Conservation (phyloP, 2,329 filamentous ascomycete genomes). For the Colletotrichum trifolii region DNA sequence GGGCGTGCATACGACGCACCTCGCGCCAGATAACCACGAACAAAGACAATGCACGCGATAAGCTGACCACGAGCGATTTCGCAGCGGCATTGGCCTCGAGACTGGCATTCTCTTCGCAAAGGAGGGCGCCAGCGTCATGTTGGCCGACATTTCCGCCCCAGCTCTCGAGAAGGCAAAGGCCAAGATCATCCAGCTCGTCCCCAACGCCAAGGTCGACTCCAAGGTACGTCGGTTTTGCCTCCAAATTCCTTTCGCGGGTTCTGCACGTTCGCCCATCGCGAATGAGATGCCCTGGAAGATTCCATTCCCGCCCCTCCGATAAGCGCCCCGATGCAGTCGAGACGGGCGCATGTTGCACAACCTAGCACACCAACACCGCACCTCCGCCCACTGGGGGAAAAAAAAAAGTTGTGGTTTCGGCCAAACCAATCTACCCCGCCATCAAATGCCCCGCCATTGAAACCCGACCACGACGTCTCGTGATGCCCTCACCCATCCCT, state of each 20-base stretch:
- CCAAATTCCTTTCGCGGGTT: not conserved
- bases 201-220: slow-evolving; percentile 71
- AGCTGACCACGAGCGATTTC: slow-evolving; percentile 24
- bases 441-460: slow-evolving; percentile 20
- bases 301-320: slow-evolving; percentile 27
- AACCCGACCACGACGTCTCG: too few species aligned
- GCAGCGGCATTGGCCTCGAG: slow-evolving; percentile 91
- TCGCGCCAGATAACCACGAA: not conserved
- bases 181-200: slow-evolving; percentile 80
- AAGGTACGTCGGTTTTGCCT: slow-evolving; percentile 49
- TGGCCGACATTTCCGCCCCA: slow-evolving; percentile 85
- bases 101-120: slow-evolving; percentile 89
- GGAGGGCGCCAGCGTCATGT: slow-evolving; percentile 86
- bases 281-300: slow-evolving; percentile 21
- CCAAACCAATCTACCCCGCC: slow-evolving; percentile 20
- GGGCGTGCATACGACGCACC: slow-evolving; percentile 13
- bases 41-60: slow-evolving; percentile 11
- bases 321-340: slow-evolving; percentile 11
- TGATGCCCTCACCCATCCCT: too few species aligned
- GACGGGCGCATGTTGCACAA: slow-evolving; percentile 39
- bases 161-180: slow-evolving; percentile 81
- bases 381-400: not conserved
- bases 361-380: not conserved
- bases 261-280: slow-evolving; percentile 5
- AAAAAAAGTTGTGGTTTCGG: not conserved